Base-by-base conservation (phyloP, 192 early-diverging fungal genomes). In the Gamsiella multidivaricata region DNA sequence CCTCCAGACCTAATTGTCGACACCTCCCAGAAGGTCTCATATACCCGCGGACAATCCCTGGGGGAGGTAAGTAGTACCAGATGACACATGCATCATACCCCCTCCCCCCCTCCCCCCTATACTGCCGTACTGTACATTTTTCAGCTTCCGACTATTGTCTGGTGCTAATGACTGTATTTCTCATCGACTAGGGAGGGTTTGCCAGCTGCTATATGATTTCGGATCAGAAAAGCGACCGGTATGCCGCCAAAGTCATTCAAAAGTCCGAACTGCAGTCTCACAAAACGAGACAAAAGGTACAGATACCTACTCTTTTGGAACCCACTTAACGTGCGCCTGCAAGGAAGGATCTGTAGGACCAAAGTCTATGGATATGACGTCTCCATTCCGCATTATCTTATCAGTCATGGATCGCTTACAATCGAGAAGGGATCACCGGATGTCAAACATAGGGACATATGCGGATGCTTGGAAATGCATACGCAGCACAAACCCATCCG, bases 121-220 rank as follows among this genome's bases (percentile, higher is more conserved):
- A 28, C 17, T 23, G 22, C 4, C n/a, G n/a, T n/a, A n/a, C 22
- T 51, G 49, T 51, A 14, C 46, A 49, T 26, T 5, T 51, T 51
- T 51, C 49, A 51, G 12, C 5, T 51, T 51, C 23, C 23, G 15
- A 51, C 26, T 23, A 9, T 61, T 61, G 17, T 49, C n/a, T n/a
- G 10, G 18, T 51, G 54, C 22, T 3, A 46, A 46, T 46, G 45
- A 46, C 12, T 18, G n/a, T 18, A 6, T 18, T 15, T 52, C 34
- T 34, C 22, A 29, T 26, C 20, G 45, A 49, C 41, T 81, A 96
- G 94, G 95, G 95, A 29, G 95, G 95, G 22, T 97, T 97, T 83
- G 95, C 94, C 4, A 86, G 90, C 31, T 94, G 93, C 70, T 97
- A 91, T 60, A 81, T 90, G 53, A 93, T 94, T n/a, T 76, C 70